phyloP scores from a whole-genome alignment of 1,139 yeast species.

The Arxiozyma heterogenica region DNA sequence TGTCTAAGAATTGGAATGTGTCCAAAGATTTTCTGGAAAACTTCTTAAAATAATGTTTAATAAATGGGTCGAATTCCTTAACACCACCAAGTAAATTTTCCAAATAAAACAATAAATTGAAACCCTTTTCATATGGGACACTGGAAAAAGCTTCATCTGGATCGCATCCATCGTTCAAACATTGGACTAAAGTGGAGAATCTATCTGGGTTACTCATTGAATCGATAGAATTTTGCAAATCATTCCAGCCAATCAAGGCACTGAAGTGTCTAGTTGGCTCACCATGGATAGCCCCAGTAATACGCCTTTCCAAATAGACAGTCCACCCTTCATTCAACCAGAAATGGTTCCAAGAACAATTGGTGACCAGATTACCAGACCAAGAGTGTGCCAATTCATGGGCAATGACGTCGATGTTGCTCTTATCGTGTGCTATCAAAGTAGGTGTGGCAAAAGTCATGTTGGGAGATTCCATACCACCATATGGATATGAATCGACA shows the following conservation, averaged over 20 bases:
- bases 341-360: constrained; percentile 86
- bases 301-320: constrained; percentile 80
- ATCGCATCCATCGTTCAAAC: constrained; percentile 55
- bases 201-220: constrained; percentile 46
- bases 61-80: constrained; percentile 62
- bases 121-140: constrained; percentile 90
- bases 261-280: constrained; percentile 68
- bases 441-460: constrained; percentile 90
- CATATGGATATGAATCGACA: constrained; percentile 83
- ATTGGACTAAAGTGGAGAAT: constrained; percentile 60
- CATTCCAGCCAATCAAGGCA: constrained; percentile 85
- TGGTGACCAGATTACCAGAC: constrained; percentile 86
- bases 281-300: constrained; percentile 68
- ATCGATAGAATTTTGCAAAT: constrained; percentile 55
- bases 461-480: constrained; percentile 94
- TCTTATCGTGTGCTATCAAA: constrained; percentile 73
- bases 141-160: constrained; percentile 87
- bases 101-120: constrained; percentile 62
- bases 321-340: constrained; percentile 98
- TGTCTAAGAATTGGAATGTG: constrained; percentile 70
- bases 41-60: constrained; percentile 64
- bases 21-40: constrained; percentile 67
- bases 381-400: constrained; percentile 91
- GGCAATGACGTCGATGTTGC: constrained; percentile 81
- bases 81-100: constrained; percentile 59